Percentiles rank a stretch among this genome's conserved stretches.
Conservation (phyloP, 2,329 filamentous ascomycete genomes). For the Arthrobotrys musiformis region DNA sequence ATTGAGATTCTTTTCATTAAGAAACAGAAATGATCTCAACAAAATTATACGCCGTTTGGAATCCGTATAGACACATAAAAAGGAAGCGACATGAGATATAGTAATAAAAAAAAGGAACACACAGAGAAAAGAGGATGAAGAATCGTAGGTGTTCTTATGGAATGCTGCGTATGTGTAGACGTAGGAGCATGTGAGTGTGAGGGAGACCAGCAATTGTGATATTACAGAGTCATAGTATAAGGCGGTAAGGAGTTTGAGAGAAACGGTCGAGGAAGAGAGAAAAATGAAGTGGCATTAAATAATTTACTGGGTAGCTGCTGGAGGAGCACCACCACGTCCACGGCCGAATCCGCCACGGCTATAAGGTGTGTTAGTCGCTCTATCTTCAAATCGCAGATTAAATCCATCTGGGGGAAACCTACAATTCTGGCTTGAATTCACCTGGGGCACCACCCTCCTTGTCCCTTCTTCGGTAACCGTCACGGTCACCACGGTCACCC, state of each 20-base stretch:
- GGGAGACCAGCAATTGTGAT: slow-evolving; percentile 41
- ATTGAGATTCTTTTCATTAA: slow-evolving; percentile 53
- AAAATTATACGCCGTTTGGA: slow-evolving; percentile 56
- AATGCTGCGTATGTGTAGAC: slow-evolving; percentile 24
- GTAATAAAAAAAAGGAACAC: slow-evolving; percentile 40
- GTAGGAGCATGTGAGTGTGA: slow-evolving; percentile 14
- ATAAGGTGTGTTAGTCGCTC: slow-evolving; percentile 60
- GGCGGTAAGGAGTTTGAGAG: slow-evolving; percentile 44
- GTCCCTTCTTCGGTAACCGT: slow-evolving; percentile 89
- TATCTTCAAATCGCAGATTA: slow-evolving; percentile 59
- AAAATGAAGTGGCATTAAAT: slow-evolving; percentile 38
- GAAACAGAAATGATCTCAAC: slow-evolving; percentile 51
- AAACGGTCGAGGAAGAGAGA: slow-evolving; percentile 59
- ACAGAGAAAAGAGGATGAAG: slow-evolving; percentile 23
- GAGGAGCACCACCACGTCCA: slow-evolving; percentile 78
- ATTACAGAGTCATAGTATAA: slow-evolving; percentile 49
- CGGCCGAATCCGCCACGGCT: slow-evolving; percentile 89
- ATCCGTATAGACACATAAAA: slow-evolving; percentile 56
- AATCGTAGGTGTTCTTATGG: slow-evolving; percentile 9
- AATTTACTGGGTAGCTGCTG: slow-evolving; percentile 61
- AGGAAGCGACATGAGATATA: slow-evolving; percentile 54
- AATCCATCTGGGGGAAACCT: slow-evolving; percentile 62
- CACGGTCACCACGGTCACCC: slow-evolving; percentile 79
- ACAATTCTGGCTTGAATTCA: slow-evolving; percentile 92
- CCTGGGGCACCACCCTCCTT: slow-evolving; percentile 93